Conservation (phyloP, 352 stramenopile genomes). For the Blastocystis hominis region DNA sequence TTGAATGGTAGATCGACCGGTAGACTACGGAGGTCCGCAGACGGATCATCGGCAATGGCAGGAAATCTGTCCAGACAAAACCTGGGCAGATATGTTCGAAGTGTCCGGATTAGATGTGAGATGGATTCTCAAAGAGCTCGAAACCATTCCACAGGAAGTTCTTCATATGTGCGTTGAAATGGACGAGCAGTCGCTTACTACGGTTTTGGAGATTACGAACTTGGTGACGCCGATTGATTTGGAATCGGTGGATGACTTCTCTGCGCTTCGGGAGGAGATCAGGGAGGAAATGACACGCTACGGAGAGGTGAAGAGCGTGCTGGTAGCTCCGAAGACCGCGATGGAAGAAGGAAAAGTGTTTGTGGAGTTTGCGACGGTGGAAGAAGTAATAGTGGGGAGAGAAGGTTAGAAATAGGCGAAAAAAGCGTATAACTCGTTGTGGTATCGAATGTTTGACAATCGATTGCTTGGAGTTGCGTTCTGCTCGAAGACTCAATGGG, state of each 20-base stretch:
- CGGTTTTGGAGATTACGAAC: slow-evolving; percentile 4
- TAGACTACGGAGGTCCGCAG: slow-evolving; percentile 15
- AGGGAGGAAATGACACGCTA: not conserved
- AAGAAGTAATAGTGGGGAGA: not conserved
- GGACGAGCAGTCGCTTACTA: not conserved
- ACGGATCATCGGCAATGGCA: slow-evolving; percentile 26
- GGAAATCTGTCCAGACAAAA: slow-evolving; percentile 25
- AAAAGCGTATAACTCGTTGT: not conserved
- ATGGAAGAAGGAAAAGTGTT: not conserved
- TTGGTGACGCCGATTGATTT: slow-evolving; percentile 18
- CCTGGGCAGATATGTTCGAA: slow-evolving; percentile 34
- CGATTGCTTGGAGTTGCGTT: slow-evolving; percentile 12
- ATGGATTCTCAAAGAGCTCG: slow-evolving; percentile 3
- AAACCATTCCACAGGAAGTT: not conserved
- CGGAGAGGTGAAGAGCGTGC: not conserved
- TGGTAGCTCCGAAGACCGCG: not conserved
- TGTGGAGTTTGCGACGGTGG: not conserved
- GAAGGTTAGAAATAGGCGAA: not conserved
- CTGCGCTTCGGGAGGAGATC: not conserved
- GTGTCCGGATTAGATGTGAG: not conserved
- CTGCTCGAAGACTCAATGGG: slow-evolving; percentile 2
- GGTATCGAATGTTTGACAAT: slow-evolving; percentile 37
- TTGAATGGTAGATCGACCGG: slow-evolving; percentile 18
- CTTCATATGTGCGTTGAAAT: slow-evolving; percentile 19
- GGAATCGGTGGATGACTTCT: not conserved